Evolutionary conservation across 2,329 filamentous ascomycete species (phyloP).

Genomic region (Dryadomyces quercivorus): DNA sequence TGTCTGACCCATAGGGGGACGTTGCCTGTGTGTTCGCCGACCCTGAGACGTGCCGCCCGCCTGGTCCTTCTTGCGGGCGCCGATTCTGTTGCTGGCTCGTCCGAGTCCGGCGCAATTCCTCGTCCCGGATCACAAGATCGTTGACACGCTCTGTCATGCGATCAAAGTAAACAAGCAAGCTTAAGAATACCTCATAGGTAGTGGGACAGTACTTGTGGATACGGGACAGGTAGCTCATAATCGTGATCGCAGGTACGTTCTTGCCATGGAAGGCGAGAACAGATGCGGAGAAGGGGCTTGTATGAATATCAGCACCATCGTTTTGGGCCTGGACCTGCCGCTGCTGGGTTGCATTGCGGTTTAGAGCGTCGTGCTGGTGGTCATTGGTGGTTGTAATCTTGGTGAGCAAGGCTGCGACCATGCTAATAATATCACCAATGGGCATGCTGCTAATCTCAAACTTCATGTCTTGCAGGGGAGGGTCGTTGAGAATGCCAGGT

Average conservation of each 20-base stretch:
- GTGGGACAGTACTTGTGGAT: slow-evolving; percentile 99
- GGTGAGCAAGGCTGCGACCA: slow-evolving; percentile 91
- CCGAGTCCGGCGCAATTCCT: slow-evolving; percentile 29
- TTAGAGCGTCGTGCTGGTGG: slow-evolving; percentile 79
- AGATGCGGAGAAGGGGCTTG: slow-evolving; percentile 44
- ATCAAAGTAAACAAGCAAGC: slow-evolving; percentile 92
- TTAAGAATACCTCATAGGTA: slow-evolving; percentile 95
- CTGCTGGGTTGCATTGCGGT: slow-evolving; percentile 53
- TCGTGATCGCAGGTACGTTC: slow-evolving; percentile 94
- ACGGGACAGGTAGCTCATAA: slow-evolving; percentile 84
- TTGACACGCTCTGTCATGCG: slow-evolving; percentile 97
- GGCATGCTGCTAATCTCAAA: slow-evolving; percentile 98
- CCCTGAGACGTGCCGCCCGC: background rate
- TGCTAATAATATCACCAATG: slow-evolving; percentile 93
- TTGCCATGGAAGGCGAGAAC: slow-evolving; percentile 96
- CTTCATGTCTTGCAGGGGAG: slow-evolving; percentile 43
- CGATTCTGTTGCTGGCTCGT: slow-evolving; percentile 6
- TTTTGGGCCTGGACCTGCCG: slow-evolving; percentile 33
- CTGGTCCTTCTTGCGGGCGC: background rate
- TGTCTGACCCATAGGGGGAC: slow-evolving; percentile 2
- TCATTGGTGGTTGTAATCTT: slow-evolving; percentile 98
- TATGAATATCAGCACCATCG: slow-evolving; percentile 44
- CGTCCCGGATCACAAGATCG: slow-evolving; percentile 59
- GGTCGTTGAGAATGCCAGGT: slow-evolving; percentile 36
- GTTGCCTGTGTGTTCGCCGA: background rate